phyloP scores from a whole-genome alignment of 345 rosid genomes.

The Raphanus sativus region DNA sequence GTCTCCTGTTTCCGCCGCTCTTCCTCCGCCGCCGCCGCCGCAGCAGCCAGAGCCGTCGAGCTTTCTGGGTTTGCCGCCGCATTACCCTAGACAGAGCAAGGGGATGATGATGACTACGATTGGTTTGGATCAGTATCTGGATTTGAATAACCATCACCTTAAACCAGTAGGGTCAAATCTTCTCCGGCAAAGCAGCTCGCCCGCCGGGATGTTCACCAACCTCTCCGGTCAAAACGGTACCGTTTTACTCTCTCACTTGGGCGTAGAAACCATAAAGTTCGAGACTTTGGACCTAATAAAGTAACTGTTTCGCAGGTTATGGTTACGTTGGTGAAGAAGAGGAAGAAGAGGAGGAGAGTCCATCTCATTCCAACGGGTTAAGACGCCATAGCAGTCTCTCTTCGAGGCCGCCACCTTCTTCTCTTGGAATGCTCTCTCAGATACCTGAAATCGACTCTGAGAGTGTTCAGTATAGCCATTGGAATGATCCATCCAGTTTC shows the following conservation, averaged over 20 bases:
- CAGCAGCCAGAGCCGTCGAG: constrained; percentile 39
- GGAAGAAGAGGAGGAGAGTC: constrained; percentile 43
- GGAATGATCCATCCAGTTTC: constrained; percentile 60
- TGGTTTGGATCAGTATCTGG: constrained; percentile 55
- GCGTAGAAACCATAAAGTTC: constrained; percentile 3
- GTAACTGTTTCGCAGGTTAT: constrained; percentile 48
- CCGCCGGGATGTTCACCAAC: constrained; percentile 68
- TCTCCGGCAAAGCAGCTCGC: constrained; percentile 77
- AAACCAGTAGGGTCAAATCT: constrained; percentile 51
- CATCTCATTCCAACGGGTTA: constrained; percentile 46
- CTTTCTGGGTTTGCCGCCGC: constrained; percentile 71
- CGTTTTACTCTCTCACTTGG: constrained; percentile 16
- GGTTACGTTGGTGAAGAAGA: constrained; percentile 48
- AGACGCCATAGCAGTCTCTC: constrained; percentile 60
- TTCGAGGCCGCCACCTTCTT: constrained; percentile 57
- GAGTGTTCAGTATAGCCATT: constrained; percentile 51
- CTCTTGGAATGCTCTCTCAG: constrained; percentile 63
- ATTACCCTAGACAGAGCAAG: constrained; percentile 65
- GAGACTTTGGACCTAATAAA: constrained; percentile 12
- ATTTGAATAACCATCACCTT: constrained; percentile 43
- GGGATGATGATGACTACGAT: constrained; percentile 42
- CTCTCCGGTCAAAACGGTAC: constrained; percentile 72
- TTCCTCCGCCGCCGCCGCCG: constrained; percentile 6
- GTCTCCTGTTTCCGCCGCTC: constrained; percentile 31
- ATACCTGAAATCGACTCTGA: constrained; percentile 59